Evolutionary conservation across 352 stramenopile species (phyloP).

Genomic region (Globisporangium recalcitrans): DNA sequence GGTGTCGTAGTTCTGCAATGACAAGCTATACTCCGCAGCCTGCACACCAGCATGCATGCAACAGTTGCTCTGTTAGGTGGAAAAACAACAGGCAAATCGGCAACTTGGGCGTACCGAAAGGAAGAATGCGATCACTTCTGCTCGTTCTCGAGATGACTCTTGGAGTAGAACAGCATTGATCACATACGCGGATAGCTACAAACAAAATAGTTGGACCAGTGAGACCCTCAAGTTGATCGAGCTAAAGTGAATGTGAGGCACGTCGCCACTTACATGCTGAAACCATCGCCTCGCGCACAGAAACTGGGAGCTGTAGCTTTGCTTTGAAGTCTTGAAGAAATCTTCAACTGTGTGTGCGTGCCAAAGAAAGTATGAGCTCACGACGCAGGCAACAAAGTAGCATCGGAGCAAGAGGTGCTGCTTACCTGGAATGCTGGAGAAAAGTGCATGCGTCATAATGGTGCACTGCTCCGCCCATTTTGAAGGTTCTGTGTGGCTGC

Average conservation of each 20-base stretch:
- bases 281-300: constrained; percentile 73
- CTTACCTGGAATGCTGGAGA: constrained; percentile 72
- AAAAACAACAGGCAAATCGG: not conserved
- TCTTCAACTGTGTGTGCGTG: constrained; percentile 49
- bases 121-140: constrained; percentile 76
- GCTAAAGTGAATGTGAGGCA: not conserved
- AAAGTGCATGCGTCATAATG: constrained; percentile 72
- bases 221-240: not conserved
- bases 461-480: constrained; percentile 76
- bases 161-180: constrained; percentile 77
- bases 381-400: not conserved
- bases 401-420: not conserved
- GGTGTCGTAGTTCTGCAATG: constrained; percentile 79
- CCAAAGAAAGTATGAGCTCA: not conserved
- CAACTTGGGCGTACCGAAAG: constrained; percentile 38
- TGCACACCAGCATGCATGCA: constrained; percentile 14
- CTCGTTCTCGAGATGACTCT: constrained; percentile 55
- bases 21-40: constrained; percentile 64
- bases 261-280: constrained; percentile 60
- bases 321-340: constrained; percentile 58
- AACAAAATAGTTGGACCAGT: not conserved
- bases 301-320: constrained; percentile 51
- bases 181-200: constrained; percentile 72
- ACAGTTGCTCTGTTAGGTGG: not conserved
- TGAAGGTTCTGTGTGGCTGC: constrained; percentile 49